Evolutionary conservation across 345 rosid species (phyloP).

Genomic region (Psidium friedrichsthalianum): DNA sequence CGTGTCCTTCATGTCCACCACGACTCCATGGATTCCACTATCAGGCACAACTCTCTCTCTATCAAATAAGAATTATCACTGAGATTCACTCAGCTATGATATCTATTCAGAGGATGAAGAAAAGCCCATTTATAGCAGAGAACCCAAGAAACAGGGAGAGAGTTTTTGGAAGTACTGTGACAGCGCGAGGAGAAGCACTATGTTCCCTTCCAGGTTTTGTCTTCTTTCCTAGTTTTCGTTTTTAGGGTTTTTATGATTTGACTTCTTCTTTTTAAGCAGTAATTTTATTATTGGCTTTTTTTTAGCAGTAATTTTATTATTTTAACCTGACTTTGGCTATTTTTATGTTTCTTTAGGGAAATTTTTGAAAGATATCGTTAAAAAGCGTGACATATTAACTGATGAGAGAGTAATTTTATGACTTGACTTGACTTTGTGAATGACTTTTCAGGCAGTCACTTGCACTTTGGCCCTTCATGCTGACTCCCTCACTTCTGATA

Average conservation of each 20-base stretch:
- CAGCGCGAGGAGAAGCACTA: not conserved
- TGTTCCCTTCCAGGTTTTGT: too few relatives aligned
- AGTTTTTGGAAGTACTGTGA: too few relatives aligned
- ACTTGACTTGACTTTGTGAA: not conserved
- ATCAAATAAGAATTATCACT: not conserved
- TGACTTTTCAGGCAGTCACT: not conserved
- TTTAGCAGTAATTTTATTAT: too few relatives aligned
- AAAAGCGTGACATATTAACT: constrained; percentile 6
- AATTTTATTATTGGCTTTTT: too few relatives aligned
- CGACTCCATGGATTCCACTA: constrained; percentile 31
- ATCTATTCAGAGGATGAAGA: not conserved
- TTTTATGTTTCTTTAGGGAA: not conserved
- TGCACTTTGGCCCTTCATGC: not conserved
- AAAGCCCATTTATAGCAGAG: not conserved
- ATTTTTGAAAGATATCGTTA: constrained; percentile 19
- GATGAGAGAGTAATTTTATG: too few relatives aligned
- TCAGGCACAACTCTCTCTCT: constrained; percentile 33
- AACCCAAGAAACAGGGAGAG: not conserved
- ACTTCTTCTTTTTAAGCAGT: too few relatives aligned
- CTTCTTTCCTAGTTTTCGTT: not conserved
- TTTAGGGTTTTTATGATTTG: not conserved
- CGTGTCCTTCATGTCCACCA: constrained; percentile 35
- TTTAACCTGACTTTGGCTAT: not conserved
- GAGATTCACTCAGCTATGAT: not conserved
- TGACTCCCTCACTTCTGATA: not conserved